Conservation (phyloP, 2,329 filamentous ascomycete genomes). For the Venturia nashicola region DNA sequence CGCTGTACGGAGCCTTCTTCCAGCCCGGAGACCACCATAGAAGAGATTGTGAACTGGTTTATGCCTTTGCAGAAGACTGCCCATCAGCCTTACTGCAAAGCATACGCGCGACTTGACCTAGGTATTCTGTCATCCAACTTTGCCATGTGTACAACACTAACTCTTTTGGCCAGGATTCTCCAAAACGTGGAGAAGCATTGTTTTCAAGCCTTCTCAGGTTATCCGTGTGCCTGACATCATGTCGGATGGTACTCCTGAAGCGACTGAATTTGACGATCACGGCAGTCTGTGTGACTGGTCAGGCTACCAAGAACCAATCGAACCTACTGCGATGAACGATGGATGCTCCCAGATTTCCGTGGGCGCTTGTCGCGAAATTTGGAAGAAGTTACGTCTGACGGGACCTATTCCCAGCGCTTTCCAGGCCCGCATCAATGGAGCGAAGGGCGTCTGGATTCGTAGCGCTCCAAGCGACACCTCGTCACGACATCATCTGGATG, state of each 20-base stretch:
- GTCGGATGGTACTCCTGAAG: conserved; percentile 23
- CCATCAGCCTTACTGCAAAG: conserved; percentile 27
- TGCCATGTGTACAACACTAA: neutral
- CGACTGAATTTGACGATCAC: conserved; percentile 24
- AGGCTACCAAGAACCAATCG: neutral
- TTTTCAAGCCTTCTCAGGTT: conserved; percentile 27
- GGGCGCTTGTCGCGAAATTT: conserved; percentile 42
- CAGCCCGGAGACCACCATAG: neutral
- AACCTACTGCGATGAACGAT: conserved; percentile 30
- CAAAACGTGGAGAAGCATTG: conserved; percentile 23
- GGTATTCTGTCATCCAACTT: conserved; percentile 11
- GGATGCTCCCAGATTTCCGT: conserved; percentile 54
- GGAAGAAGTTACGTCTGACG: conserved; percentile 35
- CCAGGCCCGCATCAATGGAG: conserved; percentile 58
- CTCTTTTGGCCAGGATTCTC: conserved; percentile 20
- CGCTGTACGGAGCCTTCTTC: neutral
- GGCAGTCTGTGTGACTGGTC: neutral
- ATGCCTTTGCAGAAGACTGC: conserved; percentile 24
- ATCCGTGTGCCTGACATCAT: conserved; percentile 17
- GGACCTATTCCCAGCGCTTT: conserved; percentile 48
- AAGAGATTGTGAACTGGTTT: conserved; percentile 27
- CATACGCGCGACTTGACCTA: conserved; percentile 30
- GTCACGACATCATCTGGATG: conserved; percentile 26
- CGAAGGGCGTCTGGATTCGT: conserved; percentile 65
- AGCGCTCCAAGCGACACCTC: conserved; percentile 36